Percentiles rank a stretch among this genome's conserved stretches.
Conservation (phyloP, 2,329 filamentous ascomycete species). For the Phaeosphaeriaceae sp. region DNA sequence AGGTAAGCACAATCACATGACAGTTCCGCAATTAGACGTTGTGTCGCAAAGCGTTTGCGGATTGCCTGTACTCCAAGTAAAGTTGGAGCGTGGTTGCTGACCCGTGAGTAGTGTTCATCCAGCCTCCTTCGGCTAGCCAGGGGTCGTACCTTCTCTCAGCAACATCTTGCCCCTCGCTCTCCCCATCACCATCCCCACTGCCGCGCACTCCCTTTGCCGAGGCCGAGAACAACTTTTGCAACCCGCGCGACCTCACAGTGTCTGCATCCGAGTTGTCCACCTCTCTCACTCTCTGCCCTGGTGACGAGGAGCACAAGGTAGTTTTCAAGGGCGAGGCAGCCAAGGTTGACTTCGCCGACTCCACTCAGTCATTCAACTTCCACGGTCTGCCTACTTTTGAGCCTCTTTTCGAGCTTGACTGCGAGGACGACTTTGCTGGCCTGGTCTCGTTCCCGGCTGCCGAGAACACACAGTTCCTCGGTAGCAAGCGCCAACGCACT, state of each 20-base stretch:
- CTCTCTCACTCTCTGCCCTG: constrained; percentile 66
- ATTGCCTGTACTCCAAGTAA: background rate
- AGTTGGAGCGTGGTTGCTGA: constrained; percentile 26
- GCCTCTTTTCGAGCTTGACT: constrained; percentile 87
- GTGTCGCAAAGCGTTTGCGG: background rate
- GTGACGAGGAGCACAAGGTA: constrained; percentile 66
- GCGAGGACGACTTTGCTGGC: constrained; percentile 84
- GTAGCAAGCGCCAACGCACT: constrained; percentile 76
- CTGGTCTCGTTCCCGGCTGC: constrained; percentile 72
- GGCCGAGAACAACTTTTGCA: constrained; percentile 83
- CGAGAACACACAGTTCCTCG: constrained; percentile 66
- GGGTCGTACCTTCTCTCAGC: constrained; percentile 75
- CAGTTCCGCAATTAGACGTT: background rate
- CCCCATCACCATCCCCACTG: constrained; percentile 83
- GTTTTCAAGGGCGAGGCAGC: constrained; percentile 56
- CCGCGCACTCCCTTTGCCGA: constrained; percentile 73
- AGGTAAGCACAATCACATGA: constrained; percentile 65
- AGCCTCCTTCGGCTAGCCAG: constrained; percentile 70
- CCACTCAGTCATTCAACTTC: constrained; percentile 49
- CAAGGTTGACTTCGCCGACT: constrained; percentile 48
- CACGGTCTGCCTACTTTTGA: constrained; percentile 76
- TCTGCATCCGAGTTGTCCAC: constrained; percentile 69
- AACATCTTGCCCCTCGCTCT: constrained; percentile 80
- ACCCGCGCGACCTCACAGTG: constrained; percentile 88
- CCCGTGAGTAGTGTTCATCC: constrained; percentile 65